Evolutionary conservation across 177 flowering plant genomes (phyloP).

Genomic region (Vitis hybrid): DNA sequence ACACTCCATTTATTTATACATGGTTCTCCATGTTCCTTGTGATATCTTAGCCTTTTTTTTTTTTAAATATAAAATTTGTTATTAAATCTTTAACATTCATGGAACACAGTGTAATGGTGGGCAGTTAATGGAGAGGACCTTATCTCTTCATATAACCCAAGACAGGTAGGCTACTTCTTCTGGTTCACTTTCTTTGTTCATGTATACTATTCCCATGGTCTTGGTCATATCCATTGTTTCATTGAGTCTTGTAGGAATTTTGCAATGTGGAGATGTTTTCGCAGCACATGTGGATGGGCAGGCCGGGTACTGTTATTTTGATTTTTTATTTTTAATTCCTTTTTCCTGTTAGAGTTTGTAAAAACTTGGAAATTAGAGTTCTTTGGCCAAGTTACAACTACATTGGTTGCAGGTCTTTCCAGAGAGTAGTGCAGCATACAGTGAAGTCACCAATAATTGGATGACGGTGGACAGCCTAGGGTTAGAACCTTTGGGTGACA

Average conservation of each 20-base stretch:
- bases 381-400: conserved; percentile 1
- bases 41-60: neutral
- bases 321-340: neutral
- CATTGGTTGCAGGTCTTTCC: conserved; percentile 16
- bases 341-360: neutral
- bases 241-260: conserved; percentile 7
- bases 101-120: conserved; percentile 15
- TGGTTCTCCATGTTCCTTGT: neutral
- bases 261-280: conserved; percentile 31
- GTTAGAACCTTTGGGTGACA: conserved; percentile 19
- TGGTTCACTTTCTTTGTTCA: neutral
- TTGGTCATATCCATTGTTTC: neutral
- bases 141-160: conserved; percentile 11
- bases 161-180: neutral
- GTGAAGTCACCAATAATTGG: neutral
- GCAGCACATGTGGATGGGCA: conserved; percentile 27
- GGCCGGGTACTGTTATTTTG: conserved; percentile 19
- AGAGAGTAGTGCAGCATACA: neutral
- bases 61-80: too few relatives aligned
- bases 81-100: neutral
- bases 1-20: too few relatives aligned
- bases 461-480: conserved; percentile 14
- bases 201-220: neutral
- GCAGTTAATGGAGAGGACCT: conserved; percentile 7
- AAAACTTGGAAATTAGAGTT: neutral